Conservation (phyloP, 202 grass and related monocot species). For the Zoysia matrella region DNA sequence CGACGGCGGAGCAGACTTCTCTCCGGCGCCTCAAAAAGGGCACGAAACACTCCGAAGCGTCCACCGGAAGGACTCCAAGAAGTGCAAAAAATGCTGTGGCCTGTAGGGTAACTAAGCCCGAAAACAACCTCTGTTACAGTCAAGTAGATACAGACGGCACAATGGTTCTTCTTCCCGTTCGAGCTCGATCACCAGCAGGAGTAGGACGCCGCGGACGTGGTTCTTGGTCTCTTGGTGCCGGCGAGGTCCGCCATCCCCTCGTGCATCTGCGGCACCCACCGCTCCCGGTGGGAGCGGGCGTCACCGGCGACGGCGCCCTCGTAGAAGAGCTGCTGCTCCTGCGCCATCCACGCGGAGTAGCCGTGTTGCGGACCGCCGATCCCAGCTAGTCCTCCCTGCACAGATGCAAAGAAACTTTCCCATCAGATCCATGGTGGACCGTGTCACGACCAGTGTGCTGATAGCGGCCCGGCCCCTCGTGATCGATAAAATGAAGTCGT, state of each 20-base stretch:
- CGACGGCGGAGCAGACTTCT: background rate
- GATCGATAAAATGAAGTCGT: conserved; percentile 6
- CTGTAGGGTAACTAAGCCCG: background rate
- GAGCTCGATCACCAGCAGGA: conserved; percentile 49
- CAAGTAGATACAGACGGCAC: too few relatives aligned
- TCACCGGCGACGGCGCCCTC: conserved; percentile 7
- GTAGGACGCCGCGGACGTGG: conserved; percentile 20
- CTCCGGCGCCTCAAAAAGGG: conserved; percentile 33
- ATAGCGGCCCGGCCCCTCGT: conserved; percentile 17
- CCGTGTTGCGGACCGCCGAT: conserved; percentile 22
- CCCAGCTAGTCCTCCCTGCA: conserved; percentile 43
- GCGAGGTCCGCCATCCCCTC: conserved; percentile 8
- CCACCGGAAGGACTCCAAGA: background rate
- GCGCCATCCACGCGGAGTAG: conserved; percentile 55
- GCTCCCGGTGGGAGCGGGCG: conserved; percentile 32
- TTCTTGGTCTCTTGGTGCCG: conserved; percentile 55
- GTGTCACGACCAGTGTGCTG: background rate
- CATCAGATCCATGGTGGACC: background rate
- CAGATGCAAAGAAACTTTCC: background rate
- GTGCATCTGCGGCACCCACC: conserved; percentile 68
- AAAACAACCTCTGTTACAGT: too few relatives aligned
- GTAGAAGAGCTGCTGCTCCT: conserved; percentile 52
- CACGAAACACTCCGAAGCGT: conserved; percentile 6
- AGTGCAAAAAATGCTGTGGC: conserved; percentile 39
- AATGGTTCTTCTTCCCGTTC: background rate